Base-by-base conservation (phyloP, 1,284 basidiomycete genomes). In the Tilletia caries region DNA sequence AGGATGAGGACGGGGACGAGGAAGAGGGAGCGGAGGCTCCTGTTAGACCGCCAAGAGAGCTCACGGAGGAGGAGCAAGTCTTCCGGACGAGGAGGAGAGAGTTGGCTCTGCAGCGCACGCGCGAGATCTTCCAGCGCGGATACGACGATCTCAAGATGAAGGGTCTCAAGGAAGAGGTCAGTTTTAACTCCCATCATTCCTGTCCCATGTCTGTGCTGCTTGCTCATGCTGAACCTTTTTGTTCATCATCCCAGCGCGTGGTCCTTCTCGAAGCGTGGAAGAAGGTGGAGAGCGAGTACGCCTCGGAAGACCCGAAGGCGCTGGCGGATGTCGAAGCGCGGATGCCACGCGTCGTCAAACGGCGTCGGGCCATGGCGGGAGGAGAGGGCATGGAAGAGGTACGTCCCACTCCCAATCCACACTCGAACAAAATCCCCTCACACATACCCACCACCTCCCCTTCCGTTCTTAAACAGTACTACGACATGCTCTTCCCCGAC, bases 251-350 rank as follows among this genome's bases (percentile, higher is more conserved):
- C 44, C 50, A 70, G 91, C 92, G 94, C 68, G 92, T 93, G 52
- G 89, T 92, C 5, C 85, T 98, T 12, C 88, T 97, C 25, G 91
- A 95, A 82, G 90, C 92, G 1, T 98, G 95, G 95, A 95, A 95
- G 85, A 86, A 89, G 2, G 95, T 95, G 80, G 95, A 98, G 84
- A 86, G 89, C 74, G 87, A 88, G 62, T 86, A 93, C 75, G 66
- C 52, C 33, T n/a, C 44, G 23, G 64, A 43, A 20, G 71, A 71
- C 6, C n/a, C 67, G 3, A 50, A 65, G 1, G 75, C 75, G n/a
- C 86, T 91, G 34, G 86, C 88, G 32, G 91, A 90, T 84, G 93
- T 98, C 18, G 88, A 94, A 77, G 88, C 86, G 66, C 92, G 92
- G 89, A 91, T 94, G 89, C 95, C 95, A 2, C 90, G 92, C 67